A percentile compares a stretch with the other conserved stretches of the same genome.
Conservation (phyloP, 371 early-diverging fungal genomes). For the Apophysomyces trapeziformis region DNA sequence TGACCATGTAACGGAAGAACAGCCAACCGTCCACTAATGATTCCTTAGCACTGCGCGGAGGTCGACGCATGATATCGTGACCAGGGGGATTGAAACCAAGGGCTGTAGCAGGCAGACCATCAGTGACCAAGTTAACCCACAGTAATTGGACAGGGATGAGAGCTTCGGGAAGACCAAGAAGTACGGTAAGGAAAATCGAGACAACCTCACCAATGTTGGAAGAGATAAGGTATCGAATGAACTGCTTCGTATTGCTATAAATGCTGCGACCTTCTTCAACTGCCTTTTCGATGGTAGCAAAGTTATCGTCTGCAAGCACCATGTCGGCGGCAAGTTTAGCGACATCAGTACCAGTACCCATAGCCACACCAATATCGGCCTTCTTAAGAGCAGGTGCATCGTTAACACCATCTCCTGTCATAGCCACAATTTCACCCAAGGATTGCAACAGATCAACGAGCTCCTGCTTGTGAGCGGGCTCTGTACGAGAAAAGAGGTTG, state of each 20-base stretch:
- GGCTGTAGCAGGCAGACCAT: constrained; percentile 64
- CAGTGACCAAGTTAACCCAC: constrained; percentile 98
- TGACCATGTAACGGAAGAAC: constrained; percentile 91
- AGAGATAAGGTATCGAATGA: constrained; percentile 95
- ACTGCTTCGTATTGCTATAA: constrained; percentile 97
- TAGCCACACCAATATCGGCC: constrained; percentile 98
- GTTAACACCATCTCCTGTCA: constrained; percentile 99
- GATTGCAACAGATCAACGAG: constrained; percentile 90
- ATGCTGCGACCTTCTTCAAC: constrained; percentile 97
- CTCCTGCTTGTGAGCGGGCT: constrained; percentile 94
- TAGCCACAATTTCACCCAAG: constrained; percentile 93
- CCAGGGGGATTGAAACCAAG: constrained; percentile 98
- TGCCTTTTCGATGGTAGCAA: constrained; percentile 94
- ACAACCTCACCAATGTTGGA: constrained; percentile 92
- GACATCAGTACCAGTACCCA: constrained; percentile 98
- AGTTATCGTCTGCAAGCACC: constrained; percentile 97
- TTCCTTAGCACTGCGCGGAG: constrained; percentile 86
- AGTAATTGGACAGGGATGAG: constrained; percentile 96
- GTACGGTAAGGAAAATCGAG: constrained; percentile 91
- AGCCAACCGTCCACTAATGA: constrained; percentile 93
- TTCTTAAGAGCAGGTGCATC: constrained; percentile 97
- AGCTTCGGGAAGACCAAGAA: constrained; percentile 96
- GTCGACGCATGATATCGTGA: constrained; percentile 90
- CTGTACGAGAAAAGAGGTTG: constrained; percentile 90
- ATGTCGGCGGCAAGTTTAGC: constrained; percentile 98